Evolutionary conservation across 129 eudicot genomes (phyloP), one percentile per base, ranked within the genome.

Genomic region (Flaveria brownii): DNA sequence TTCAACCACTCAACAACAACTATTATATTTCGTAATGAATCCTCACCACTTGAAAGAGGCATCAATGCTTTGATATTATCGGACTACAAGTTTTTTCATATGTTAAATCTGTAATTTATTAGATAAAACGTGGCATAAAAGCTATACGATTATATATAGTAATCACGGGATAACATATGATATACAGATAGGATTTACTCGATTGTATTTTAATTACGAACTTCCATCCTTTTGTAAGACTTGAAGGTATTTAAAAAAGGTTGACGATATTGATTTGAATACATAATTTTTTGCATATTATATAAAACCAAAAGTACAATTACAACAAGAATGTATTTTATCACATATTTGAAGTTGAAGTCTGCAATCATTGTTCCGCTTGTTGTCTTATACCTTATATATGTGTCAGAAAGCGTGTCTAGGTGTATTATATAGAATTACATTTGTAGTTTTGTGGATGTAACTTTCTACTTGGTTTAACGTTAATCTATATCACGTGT

Each of bases 401-500:
- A 45, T 56, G 54, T 28, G 42, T 66, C n/a, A n/a, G 54, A 73
- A 74, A 57, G 26, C 22, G 52, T 55, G 20, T 41, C 6, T 33
- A 63, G 46, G 39, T 45, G 60, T 50, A 49, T 49, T 6, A n/a
- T 74, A 23, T 54, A 13, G 15, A 67, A 23, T n/a, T 51, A 13
- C 41, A 2, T 26, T 65, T 80, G 61, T 52, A 55, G 26, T 28
- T 30, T 66, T 56, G 9, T 66, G 61, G 15, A 54, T 65, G 78
- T 18, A 64, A 17, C 74, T 64, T 80, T 72, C 26, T 46, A 18
- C 68, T 80, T 73, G 83, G 83, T 65, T n/a, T 80, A 62, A 66
- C 2, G 17, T 65, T 66, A 55, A 79, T 49, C 56, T 71, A 30
- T 71, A 10, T 1, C 10, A 26, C 8, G 14, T 22, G 84, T 80